Evolutionary conservation across 1,139 yeast species (phyloP).

Genomic region (Dujonia santamariae): DNA sequence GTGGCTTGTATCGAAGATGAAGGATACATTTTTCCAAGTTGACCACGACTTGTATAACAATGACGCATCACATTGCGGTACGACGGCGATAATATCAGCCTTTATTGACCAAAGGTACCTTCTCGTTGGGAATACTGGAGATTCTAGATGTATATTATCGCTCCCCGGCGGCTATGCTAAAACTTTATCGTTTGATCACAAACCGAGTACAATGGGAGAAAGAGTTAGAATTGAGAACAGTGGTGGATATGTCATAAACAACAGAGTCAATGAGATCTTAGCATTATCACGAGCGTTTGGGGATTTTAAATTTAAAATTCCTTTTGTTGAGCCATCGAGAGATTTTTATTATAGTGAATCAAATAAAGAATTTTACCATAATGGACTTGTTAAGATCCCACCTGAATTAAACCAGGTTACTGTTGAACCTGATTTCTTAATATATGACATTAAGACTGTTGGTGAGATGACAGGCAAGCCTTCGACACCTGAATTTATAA

Average conservation of each 20-base stretch:
- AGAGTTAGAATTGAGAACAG: conserved; percentile 68
- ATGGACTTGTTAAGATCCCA: conserved; percentile 29
- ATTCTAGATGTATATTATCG: conserved; percentile 65
- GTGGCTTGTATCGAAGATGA: conserved; percentile 33
- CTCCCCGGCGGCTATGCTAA: conserved; percentile 50
- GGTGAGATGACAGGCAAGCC: too few relatives aligned
- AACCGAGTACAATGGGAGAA: conserved; percentile 76
- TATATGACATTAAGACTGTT: conserved; percentile 45
- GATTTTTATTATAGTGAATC: conserved; percentile 26
- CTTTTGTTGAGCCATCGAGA: conserved; percentile 31
- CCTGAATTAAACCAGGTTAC: conserved; percentile 53
- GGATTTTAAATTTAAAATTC: conserved; percentile 64
- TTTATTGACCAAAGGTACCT: conserved; percentile 48
- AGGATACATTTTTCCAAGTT: conserved; percentile 53
- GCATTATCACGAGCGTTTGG: conserved; percentile 79
- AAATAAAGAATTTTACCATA: conserved; percentile 18
- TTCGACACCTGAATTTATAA: conserved; percentile 55
- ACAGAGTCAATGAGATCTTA: conserved; percentile 69
- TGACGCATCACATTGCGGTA: conserved; percentile 53
- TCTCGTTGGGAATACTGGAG: conserved; percentile 70
- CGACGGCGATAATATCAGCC: conserved; percentile 61
- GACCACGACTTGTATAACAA: conserved; percentile 52
- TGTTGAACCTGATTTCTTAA: conserved; percentile 67
- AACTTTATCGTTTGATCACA: conserved; percentile 70
- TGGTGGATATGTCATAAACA: conserved; percentile 67